Conservation (phyloP, 73 alveolate species). For the Paraurostyla sp. region DNA sequence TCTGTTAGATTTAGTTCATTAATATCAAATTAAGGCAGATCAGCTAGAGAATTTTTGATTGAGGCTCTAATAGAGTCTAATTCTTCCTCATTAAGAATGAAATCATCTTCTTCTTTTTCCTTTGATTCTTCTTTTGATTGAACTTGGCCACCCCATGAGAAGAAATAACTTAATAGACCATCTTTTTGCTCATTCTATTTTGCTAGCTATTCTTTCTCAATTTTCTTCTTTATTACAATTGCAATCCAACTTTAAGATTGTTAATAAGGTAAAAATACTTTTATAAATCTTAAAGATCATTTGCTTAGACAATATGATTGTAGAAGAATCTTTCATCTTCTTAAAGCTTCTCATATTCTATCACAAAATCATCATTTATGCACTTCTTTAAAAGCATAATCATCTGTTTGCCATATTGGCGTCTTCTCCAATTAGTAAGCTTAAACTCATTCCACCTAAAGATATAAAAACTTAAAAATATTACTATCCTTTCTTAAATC, state of each 20-base stretch:
- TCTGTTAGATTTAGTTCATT: slow-evolving; percentile 34
- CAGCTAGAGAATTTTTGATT: slow-evolving; percentile 22
- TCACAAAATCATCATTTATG: slow-evolving; percentile 30
- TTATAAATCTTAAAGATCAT: slow-evolving; percentile 15
- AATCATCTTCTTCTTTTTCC: slow-evolving; percentile 12
- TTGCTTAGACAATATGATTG: slow-evolving; percentile 18
- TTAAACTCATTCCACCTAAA: slow-evolving; percentile 49
- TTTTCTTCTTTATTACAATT: slow-evolving; percentile 24
- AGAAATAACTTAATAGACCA: slow-evolving; percentile 1
- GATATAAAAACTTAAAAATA: not conserved
- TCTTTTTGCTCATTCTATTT: slow-evolving; percentile 1
- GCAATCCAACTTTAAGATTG: slow-evolving; percentile 48
- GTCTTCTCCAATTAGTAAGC: slow-evolving; percentile 53
- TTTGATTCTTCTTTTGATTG: not conserved
- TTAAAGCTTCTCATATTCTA: slow-evolving; percentile 7
- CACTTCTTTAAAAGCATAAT: slow-evolving; percentile 2
- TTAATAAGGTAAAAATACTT: not conserved
- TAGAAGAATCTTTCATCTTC: slow-evolving; percentile 44
- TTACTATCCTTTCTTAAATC: slow-evolving; percentile 57
- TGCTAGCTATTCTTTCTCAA: slow-evolving; percentile 33
- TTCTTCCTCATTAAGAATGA: slow-evolving; percentile 33
- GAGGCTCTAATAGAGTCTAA: not conserved
- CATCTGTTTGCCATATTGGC: not conserved
- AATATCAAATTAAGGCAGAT: not conserved
- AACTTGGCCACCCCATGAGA: slow-evolving; percentile 49